phyloP scores from a whole-genome alignment of 2,329 filamentous ascomycete species.

The Colletotrichum zoysiae region DNA sequence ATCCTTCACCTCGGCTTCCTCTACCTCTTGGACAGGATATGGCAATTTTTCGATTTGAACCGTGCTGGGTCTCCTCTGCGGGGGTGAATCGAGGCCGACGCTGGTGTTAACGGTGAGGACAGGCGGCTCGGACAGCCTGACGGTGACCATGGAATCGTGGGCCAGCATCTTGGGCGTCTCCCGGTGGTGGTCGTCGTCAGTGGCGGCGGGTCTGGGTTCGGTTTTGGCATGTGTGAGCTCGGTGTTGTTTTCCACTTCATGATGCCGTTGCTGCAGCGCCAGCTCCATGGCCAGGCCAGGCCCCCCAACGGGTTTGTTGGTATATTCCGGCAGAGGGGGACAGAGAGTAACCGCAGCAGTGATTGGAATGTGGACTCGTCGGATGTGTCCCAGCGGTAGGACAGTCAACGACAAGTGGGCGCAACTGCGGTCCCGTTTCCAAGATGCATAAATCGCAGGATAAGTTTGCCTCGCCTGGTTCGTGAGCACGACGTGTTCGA shows the following conservation, averaged over 20 bases:
- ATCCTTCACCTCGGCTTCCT: slow-evolving; percentile 9
- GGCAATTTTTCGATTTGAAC: slow-evolving; percentile 39
- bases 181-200: slow-evolving; percentile 19
- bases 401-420: slow-evolving; percentile 30
- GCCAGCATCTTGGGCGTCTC: slow-evolving; percentile 43
- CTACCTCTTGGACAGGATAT: slow-evolving; percentile 10
- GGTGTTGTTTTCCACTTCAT: slow-evolving; percentile 36
- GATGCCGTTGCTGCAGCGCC: slow-evolving; percentile 39
- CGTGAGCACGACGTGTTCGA: slow-evolving; percentile 1
- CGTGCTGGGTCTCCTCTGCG: slow-evolving; percentile 40
- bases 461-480: slow-evolving; percentile 30
- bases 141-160: slow-evolving; percentile 83
- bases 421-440: slow-evolving; percentile 21
- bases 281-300: slow-evolving; percentile 39
- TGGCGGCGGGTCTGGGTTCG: slow-evolving; percentile 32
- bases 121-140: slow-evolving; percentile 76
- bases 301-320: slow-evolving; percentile 27
- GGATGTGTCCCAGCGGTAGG: slow-evolving; percentile 22
- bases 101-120: slow-evolving; percentile 65
- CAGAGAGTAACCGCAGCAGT: background rate
- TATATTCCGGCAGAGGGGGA: slow-evolving; percentile 8
- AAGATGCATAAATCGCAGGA: slow-evolving; percentile 33
- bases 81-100: slow-evolving; percentile 43
- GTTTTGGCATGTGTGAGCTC: slow-evolving; percentile 40
- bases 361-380: slow-evolving; percentile 39